Conservation (phyloP, 352 stramenopile species). For the Phytophthora lateralis region DNA sequence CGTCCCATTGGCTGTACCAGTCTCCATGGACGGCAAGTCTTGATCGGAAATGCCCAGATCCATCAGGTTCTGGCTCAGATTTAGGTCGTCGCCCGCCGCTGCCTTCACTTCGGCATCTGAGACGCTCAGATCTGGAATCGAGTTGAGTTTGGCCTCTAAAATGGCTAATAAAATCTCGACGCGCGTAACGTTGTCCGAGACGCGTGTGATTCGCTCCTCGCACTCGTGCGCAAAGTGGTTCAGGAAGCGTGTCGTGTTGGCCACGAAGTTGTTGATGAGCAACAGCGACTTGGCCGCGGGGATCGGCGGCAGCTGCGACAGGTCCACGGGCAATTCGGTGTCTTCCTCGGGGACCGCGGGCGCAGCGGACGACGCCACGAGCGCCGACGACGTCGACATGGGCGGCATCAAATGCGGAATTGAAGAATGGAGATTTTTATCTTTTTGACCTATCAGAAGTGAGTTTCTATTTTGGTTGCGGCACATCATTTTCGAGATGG, state of each 20-base stretch:
- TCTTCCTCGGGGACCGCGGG: constrained; percentile 47
- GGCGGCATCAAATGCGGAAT: constrained; percentile 23
- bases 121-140: constrained; percentile 78
- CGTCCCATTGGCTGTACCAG: constrained; percentile 28
- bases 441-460: not conserved
- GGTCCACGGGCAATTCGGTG: constrained; percentile 74
- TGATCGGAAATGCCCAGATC: constrained; percentile 72
- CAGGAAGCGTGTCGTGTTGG: constrained; percentile 86
- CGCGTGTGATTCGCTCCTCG: constrained; percentile 76
- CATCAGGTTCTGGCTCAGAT: constrained; percentile 26
- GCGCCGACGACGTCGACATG: constrained; percentile 65
- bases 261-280: constrained; percentile 88
- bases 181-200: constrained; percentile 76
- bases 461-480: not conserved
- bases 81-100: constrained; percentile 21
- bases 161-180: constrained; percentile 87
- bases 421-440: constrained; percentile 24
- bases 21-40: constrained; percentile 61
- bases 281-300: constrained; percentile 79
- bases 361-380: constrained; percentile 41
- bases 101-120: constrained; percentile 64
- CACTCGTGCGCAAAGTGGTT: constrained; percentile 88
- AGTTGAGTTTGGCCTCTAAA: constrained; percentile 86
- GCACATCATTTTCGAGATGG: not conserved
- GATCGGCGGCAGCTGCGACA: constrained; percentile 78